These are phyloP conservation scores for Prunus fruticosa DNA, from an alignment of 306 rosid species.

Conservation along the genomic window DNA sequence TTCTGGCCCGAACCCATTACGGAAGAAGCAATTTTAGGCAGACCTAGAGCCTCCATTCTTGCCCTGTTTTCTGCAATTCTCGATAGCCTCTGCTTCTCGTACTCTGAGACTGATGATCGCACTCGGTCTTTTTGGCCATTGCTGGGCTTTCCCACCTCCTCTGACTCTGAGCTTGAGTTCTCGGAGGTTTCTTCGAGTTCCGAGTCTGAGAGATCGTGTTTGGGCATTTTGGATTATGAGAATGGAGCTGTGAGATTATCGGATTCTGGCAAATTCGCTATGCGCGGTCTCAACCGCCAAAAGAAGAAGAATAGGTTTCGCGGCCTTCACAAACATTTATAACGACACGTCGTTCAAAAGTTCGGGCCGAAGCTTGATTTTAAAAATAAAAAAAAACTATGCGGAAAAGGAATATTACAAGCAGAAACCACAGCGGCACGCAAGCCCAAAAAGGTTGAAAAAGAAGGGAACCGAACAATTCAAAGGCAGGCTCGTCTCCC, in stretches of 20 bases:
- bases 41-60: slow-evolving; percentile 72
- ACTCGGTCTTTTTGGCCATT: slow-evolving; percentile 2
- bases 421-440: too few relatives aligned
- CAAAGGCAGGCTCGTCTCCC: too few relatives aligned
- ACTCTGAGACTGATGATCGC: slow-evolving; percentile 30
- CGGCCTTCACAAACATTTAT: too few relatives aligned
- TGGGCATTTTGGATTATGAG: slow-evolving; percentile 27
- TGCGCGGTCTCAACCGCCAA: neutral
- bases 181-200: slow-evolving; percentile 28
- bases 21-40: slow-evolving; percentile 58
- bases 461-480: too few relatives aligned
- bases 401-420: too few relatives aligned
- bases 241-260: neutral
- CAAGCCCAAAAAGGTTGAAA: too few relatives aligned
- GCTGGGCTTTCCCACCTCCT: slow-evolving; percentile 16
- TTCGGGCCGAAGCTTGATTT: neutral
- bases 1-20: slow-evolving; percentile 34
- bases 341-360: neutral
- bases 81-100: slow-evolving; percentile 71
- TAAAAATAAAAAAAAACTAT: too few relatives aligned
- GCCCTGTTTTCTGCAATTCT: slow-evolving; percentile 78
- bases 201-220: slow-evolving; percentile 28
- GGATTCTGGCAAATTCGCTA: neutral
- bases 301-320: neutral
- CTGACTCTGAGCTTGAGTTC: slow-evolving; percentile 39